Base-by-base conservation (phyloP, 108 stramenopile species). In the Cyclostephanos invisitatus region DNA sequence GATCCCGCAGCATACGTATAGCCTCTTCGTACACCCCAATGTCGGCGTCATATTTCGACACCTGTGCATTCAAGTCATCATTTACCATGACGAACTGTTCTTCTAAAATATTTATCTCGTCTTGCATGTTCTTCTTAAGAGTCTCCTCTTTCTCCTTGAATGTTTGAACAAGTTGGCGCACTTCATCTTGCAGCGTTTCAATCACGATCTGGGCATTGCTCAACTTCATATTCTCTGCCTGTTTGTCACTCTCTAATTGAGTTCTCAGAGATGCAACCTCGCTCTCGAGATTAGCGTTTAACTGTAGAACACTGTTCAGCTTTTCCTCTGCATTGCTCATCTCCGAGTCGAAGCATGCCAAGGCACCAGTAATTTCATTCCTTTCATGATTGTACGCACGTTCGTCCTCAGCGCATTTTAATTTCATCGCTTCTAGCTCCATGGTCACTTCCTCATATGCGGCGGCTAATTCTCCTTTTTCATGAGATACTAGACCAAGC, bases 281-380 rank as follows among this genome's bases (percentile, higher is more conserved):
- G 20, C 38, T 47, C 35, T 79, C 78, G 21, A 79, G 72, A 57
- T 72, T 61, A 28, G 56, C 56, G 20, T 57, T 57, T n/a, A 27
- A 57, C 22, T 73, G 67, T 46, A 65, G 20, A 12, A 69, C 55
- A 53, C 68, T 68, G 11, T 69, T 73, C 42, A 80, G 53, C 46
- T 73, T 73, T n/a, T 55, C 38, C 40, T 73, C 78, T 0, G 78
- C 78, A 63, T 58, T 73, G 0, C 56, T 69, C 68, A 80, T 68
- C 58, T 80, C 78, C 18, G 73, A 68, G 35, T 80, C 78, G 54
- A 80, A 80, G 15, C 78, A 72, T 14, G 55, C 18, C 27, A 80
- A 58, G 11, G 72, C 72, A 20, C 20, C 62, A 22, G 78, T 63
- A 70, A 80, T 69, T 60, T 68, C 63, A 28, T 59, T 48, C 22